These are phyloP conservation scores for Geranium brycei DNA, from an alignment of 345 rosid genomes.

Conservation along the genomic window DNA sequence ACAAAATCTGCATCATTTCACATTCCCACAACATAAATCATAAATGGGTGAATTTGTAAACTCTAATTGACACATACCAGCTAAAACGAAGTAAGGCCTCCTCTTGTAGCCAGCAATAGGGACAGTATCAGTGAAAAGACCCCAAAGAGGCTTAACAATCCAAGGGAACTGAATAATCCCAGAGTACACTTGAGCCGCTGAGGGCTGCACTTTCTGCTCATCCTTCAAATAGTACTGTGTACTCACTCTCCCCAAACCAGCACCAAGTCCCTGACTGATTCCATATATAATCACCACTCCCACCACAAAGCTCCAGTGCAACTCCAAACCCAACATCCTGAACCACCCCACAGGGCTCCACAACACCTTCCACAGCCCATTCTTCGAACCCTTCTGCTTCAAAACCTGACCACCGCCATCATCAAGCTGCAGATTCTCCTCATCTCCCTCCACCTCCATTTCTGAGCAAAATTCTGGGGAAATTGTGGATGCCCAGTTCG, in stretches of 20 bases:
- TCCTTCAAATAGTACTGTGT: slow-evolving; percentile 65
- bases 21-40: too few species aligned
- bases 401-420: too few species aligned
- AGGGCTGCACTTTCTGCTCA: slow-evolving; percentile 56
- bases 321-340: slow-evolving; percentile 34
- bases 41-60: too few species aligned
- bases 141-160: slow-evolving; percentile 69
- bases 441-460: too few species aligned
- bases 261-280: slow-evolving; percentile 52
- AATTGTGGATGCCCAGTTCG: too few species aligned
- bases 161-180: slow-evolving; percentile 52
- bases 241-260: slow-evolving; percentile 38
- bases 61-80: slow-evolving; percentile 22
- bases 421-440: too few species aligned
- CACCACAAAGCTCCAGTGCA: slow-evolving; percentile 60
- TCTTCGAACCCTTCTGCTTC: too few species aligned
- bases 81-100: slow-evolving; percentile 51
- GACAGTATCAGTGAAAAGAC: slow-evolving; percentile 48
- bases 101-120: slow-evolving; percentile 47
- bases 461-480: too few species aligned
- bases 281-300: slow-evolving; percentile 56
- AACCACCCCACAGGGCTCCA: slow-evolving; percentile 32
- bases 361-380: too few species aligned
- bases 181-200: slow-evolving; percentile 38
- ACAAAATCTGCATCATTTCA: too few species aligned